Base-by-base conservation (phyloP, 495 filamentous ascomycete species). In the Penicillium longicatenatum region DNA sequence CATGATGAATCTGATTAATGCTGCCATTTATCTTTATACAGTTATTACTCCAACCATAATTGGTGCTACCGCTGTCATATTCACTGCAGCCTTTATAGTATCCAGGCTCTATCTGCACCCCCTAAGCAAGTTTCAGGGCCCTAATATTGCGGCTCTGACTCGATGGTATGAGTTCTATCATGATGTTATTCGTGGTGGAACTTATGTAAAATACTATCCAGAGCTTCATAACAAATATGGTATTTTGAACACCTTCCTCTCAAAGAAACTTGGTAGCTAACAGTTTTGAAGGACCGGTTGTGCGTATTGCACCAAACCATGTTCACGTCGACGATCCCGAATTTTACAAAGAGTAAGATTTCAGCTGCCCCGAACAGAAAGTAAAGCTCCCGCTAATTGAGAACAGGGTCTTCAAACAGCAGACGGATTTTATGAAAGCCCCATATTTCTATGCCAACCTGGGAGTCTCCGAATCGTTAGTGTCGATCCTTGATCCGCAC, bases 311-410 rank as follows among this genome's bases (percentile, higher is more conserved):
- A 10, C 43, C 43, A 16, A 46, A 46, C 43, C 20, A 46, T 21
- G 19, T 46, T n/a, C 43, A 46, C 9, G 22, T 46, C 43, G 14
- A 46, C 43, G 43, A 46, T 22, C 43, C 43, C 19, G 43, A 46
- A 4, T 46, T 39, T 17, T 39, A 17, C 14, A 39, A 39, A n/a
- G 37, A 39, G 37, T 39, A 39, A n/a, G 37, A 17, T 17, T 17
- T 7, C n/a, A n/a, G n/a, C n/a, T 6, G 14, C 12, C 8, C 10
- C 31, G 12, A 35, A 35, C 12, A 35, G 10, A 0, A 11, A 35
- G 31, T 35, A 35, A 12, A 11, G 9, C 7, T 35, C 12, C 0
- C n/a, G 37, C 37, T 39, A 17, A 39, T 17, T 17, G 16, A n/a
- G 3, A 7, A n/a, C 14, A 39, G 37, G 37, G 37, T 39, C 14